Evolutionary conservation across 2,329 filamentous ascomycete genomes (phyloP).

Genomic region (Epichloe elymi): DNA sequence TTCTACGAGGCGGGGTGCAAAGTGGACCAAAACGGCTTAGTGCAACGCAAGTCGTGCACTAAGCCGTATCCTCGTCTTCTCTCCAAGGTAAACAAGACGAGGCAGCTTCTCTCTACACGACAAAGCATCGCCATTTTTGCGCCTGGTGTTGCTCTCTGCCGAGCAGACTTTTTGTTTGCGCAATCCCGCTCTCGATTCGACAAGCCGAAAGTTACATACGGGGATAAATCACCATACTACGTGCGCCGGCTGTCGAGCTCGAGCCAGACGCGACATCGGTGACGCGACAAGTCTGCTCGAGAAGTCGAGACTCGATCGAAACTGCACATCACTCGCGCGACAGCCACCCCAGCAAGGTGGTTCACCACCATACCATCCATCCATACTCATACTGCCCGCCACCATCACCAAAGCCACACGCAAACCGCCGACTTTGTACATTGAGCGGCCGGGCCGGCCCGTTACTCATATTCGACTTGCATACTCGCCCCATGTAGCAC

Average conservation of each 20-base stretch:
- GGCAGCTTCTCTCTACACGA: conserved; percentile 5
- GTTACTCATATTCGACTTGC: background rate
- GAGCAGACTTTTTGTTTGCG: background rate
- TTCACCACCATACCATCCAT: background rate
- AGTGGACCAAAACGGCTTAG: conserved; percentile 7
- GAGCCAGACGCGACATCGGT: conserved; percentile 3
- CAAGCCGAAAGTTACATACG: conserved; percentile 4
- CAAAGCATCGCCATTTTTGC: conserved; percentile 4
- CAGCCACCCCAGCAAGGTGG: conserved; percentile 6
- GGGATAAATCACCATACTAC: background rate
- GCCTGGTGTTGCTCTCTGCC: background rate
- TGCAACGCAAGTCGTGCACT: background rate
- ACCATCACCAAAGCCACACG: background rate
- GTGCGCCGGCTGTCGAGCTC: conserved; percentile 3
- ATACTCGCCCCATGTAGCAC: conserved; percentile 5
- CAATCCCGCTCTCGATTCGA: background rate
- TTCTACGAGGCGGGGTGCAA: background rate
- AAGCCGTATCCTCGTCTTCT: conserved; percentile 3
- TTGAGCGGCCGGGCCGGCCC: background rate
- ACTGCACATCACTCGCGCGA: conserved; percentile 3
- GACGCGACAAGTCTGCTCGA: conserved; percentile 5
- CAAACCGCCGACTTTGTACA: background rate
- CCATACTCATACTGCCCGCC: background rate
- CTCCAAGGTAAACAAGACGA: conserved; percentile 10
- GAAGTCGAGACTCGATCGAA: background rate